Base-by-base conservation (phyloP, 768 basidiomycete species). In the Tulasnella sp. region DNA sequence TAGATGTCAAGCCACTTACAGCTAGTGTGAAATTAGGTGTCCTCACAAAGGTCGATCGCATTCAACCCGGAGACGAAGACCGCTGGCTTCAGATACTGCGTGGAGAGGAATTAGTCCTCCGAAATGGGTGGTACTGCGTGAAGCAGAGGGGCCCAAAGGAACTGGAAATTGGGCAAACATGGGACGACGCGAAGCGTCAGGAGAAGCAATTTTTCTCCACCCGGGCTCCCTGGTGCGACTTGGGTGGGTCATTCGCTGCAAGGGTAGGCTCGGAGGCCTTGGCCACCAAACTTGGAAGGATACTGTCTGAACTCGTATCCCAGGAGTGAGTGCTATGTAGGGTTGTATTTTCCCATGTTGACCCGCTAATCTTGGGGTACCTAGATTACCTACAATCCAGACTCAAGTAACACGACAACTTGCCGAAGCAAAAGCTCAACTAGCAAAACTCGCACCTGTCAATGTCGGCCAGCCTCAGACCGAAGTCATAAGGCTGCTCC, bases 11-110 rank as follows among this genome's bases (percentile, higher is more conserved):
- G 2, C 52, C 2, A 0, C n/a, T 64, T 29, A 38, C 15, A 2
- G 36, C 4, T 9, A 25, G 7, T 17, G 5, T 64, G 29, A 0
- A 8, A 19, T 31, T 76, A 91, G 91, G 91, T 71, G 90, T 92
- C n/a, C 85, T 92, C 25, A 93, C 91, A 0, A 93, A 93, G 78
- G 91, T 91, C 0, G 91, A 91, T 78, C 87, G 89, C 12, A 91
- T 90, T 75, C 87, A 87, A 70, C 71, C 81, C 0, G 89, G 88
- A 0, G 88, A 89, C 39, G 89, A 89, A 74, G 81, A 81, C 1
- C 81, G 79, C 0, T 93, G 91, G 92, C 76, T 91, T 1, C 15
- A 49, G 4, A 52, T 80, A 5, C 64, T 80, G 0, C 36, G 71
- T 1, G 78, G 78, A 38, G 31, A 78, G 1, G 67, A n/a, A 85